A percentile compares a stretch with the other conserved stretches of the same genome.
Conservation (phyloP, 2,329 filamentous ascomycete genomes). For the Scopulariopsis brevicaulis region DNA sequence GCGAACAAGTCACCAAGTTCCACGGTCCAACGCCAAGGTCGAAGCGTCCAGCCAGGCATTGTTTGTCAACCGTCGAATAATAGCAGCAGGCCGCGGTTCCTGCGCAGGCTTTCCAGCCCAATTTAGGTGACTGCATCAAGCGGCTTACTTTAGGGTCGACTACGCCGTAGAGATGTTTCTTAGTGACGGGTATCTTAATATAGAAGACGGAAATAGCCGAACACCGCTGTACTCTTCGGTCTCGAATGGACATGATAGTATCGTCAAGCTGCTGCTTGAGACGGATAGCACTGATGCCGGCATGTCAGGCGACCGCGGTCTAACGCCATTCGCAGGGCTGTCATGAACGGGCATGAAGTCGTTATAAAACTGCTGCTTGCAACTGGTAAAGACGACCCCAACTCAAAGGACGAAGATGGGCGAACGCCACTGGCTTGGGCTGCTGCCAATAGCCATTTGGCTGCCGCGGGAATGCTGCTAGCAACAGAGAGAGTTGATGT, state of each 20-base stretch:
- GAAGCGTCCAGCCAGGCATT: conserved; percentile 11
- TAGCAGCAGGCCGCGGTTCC: conserved; percentile 4
- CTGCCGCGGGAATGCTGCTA: no score
- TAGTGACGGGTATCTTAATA: background rate
- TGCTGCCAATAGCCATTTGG: no score
- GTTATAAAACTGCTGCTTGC: no score
- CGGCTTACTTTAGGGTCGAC: conserved; percentile 13
- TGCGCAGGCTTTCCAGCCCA: conserved; percentile 5
- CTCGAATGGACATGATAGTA: conserved; percentile 3
- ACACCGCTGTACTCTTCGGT: conserved; percentile 9
- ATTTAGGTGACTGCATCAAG: conserved; percentile 12
- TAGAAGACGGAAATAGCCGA: conserved; percentile 3
- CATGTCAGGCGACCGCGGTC: no score
- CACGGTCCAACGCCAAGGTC: conserved; percentile 7
- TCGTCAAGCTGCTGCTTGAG: conserved; percentile 10
- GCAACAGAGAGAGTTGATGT: no score
- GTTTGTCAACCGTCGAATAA: background rate
- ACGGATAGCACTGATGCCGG: no score
- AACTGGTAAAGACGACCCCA: no score
- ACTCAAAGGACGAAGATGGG: no score
- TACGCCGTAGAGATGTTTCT: background rate
- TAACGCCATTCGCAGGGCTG: no score
- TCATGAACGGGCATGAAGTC: no score
- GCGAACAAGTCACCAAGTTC: conserved; percentile 7
- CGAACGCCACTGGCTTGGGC: no score